Conservation (phyloP, 1,139 yeast genomes). For the Casaregolazyma lundiana region DNA sequence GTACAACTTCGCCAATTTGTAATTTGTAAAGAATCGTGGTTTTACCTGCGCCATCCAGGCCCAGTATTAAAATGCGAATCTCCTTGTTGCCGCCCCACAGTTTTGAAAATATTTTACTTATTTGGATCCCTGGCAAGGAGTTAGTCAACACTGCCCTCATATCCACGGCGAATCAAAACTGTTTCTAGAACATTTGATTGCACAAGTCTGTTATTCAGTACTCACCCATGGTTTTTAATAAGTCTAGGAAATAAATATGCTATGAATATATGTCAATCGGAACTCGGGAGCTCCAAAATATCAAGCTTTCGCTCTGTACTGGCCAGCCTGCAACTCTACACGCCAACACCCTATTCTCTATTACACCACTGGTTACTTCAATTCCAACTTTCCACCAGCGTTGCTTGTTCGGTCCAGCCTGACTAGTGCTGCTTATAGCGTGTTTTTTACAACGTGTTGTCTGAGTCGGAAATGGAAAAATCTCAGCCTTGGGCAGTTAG, state of each 20-base stretch:
- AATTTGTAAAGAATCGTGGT: constrained; percentile 89
- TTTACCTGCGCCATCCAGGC: constrained; percentile 97
- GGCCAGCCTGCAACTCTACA: no score
- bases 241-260: background rate
- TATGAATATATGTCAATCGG: no score
- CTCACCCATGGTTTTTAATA: background rate
- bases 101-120: constrained; percentile 79
- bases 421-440: background rate
- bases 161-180: no score
- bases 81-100: constrained; percentile 91
- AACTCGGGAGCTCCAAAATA: no score
- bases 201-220: background rate
- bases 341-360: no score
- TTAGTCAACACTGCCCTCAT: no score
- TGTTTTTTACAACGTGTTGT: background rate
- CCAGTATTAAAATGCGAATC: constrained; percentile 84
- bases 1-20: constrained; percentile 90
- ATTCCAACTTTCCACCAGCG: background rate
- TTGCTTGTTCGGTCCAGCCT: background rate
- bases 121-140: constrained; percentile 21
- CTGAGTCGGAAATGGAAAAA: background rate
- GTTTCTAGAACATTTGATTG: background rate
- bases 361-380: background rate
- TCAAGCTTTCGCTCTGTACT: no score
- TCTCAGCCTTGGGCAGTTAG: background rate